Base-by-base conservation (phyloP, 257 asterid genomes). In the Solanum tacnaense region DNA sequence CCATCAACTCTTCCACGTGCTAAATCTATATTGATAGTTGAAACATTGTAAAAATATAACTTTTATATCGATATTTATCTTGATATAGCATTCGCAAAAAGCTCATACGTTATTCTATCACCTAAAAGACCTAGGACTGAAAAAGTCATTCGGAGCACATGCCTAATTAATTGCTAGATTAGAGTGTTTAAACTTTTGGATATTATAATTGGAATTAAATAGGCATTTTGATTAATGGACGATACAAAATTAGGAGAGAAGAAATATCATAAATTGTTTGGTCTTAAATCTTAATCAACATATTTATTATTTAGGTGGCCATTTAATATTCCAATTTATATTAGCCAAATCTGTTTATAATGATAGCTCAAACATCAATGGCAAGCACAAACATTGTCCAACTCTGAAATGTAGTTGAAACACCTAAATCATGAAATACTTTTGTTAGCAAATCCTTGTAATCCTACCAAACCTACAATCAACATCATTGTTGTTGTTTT, bases 371-470 rank as follows among this genome's bases (percentile, higher is more conserved):
- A 81, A 81, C 85, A 81, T 44, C n/a, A 44, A 27, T 27, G 85
- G 60, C 41, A 46, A 81, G 41, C 70, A 81, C 67, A 49, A 81
- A 81, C 36, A 29, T 29, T 81, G 27, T 79, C 67, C 67, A 25
- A 27, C 85, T 44, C 9, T 16, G 84, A 27, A 78, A 81, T 34
- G 84, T 34, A 79, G 85, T 71, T 89, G 13, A 84, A 87, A 84
- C 86, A 75, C 44, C 84, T 34, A 87, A 81, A 49, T 39, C 68
- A 74, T 21, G 44, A 83, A 65, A 49, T 18, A 29, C 0, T 34
- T 68, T 87, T 39, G 89, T 83, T 89, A 44, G 87, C 73, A 71
- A 38, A 88, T 89, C 88, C 79, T 58, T 81, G 56, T 86, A 65
- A 39, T 32, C 75, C 71, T 79, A 44, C 84, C 83, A 76, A 27